A percentile compares a stretch with the other conserved stretches of the same genome.
phyloP scores from a whole-genome alignment of 2,329 filamentous ascomycete species.

The Diaporthe ilicicola region DNA sequence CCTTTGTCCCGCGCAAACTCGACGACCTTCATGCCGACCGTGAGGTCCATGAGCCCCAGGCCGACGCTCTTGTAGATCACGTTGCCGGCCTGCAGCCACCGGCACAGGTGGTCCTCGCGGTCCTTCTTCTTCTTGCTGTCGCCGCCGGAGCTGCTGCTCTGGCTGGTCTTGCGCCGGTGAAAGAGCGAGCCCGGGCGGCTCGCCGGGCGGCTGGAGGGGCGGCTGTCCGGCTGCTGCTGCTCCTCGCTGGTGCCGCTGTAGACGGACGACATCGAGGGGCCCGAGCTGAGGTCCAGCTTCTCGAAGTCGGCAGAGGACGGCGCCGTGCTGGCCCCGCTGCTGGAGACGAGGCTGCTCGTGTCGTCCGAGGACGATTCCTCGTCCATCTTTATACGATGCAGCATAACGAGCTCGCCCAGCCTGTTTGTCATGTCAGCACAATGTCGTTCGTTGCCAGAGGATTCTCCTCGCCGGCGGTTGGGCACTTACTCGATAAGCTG shows the following conservation, averaged over 20 bases:
- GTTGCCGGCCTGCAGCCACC: conserved; percentile 69
- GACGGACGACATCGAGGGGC: conserved; percentile 50
- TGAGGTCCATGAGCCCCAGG: conserved; percentile 71
- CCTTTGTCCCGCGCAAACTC: conserved; percentile 62
- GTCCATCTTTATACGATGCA: conserved; percentile 55
- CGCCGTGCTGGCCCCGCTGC: conserved; percentile 38
- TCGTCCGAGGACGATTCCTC: conserved; percentile 44
- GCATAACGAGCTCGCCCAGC: conserved; percentile 80
- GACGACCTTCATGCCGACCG: conserved; percentile 67
- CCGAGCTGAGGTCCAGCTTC: conserved; percentile 40
- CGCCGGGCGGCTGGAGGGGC: conserved; percentile 26
- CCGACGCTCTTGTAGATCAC: conserved; percentile 76
- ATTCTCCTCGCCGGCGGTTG: background rate
- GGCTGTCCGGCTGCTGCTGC: conserved; percentile 28
- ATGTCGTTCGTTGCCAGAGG: too few species aligned
- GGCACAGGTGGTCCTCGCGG: conserved; percentile 58
- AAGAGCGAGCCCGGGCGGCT: conserved; percentile 38
- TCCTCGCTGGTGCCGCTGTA: conserved; percentile 39
- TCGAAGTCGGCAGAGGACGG: conserved; percentile 49
- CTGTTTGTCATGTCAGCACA: conserved; percentile 42
- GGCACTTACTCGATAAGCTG: conserved; percentile 79
- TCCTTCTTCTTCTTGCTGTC: conserved; percentile 47
- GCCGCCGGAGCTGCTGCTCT: conserved; percentile 35
- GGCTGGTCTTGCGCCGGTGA: conserved; percentile 44
- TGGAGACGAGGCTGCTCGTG: conserved; percentile 28